A percentile compares a stretch with the other conserved stretches of the same genome.
Evolutionary conservation across 208 protist genomes (phyloP).

Genomic region (Tritrichomonas foetus): DNA sequence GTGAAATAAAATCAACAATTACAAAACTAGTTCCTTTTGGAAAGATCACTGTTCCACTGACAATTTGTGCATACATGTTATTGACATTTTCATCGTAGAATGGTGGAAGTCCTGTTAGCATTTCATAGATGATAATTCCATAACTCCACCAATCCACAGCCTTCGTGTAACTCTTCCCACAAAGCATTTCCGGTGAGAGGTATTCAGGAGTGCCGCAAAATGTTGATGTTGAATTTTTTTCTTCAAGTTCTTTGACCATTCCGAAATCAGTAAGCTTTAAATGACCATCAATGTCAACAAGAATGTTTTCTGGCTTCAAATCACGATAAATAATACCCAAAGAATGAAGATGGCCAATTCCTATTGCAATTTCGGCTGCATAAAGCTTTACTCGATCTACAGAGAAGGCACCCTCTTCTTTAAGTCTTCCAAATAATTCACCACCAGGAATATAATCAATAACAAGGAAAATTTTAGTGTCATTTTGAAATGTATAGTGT

Average conservation of each 20-base stretch:
- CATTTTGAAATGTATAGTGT: slow-evolving; percentile 54
- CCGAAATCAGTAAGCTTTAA: slow-evolving; percentile 68
- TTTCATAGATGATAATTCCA: slow-evolving; percentile 69
- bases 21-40: slow-evolving; percentile 52
- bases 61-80: slow-evolving; percentile 63
- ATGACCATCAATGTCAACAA: slow-evolving; percentile 62
- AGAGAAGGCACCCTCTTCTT: slow-evolving; percentile 26
- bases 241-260: slow-evolving; percentile 58
- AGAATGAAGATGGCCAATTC: slow-evolving; percentile 59
- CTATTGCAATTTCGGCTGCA: slow-evolving; percentile 49
- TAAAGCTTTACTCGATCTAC: slow-evolving; percentile 49
- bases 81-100: slow-evolving; percentile 64
- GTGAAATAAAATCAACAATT: slow-evolving; percentile 51
- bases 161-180: slow-evolving; percentile 59
- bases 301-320: slow-evolving; percentile 71
- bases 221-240: slow-evolving; percentile 48
- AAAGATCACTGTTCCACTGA: slow-evolving; percentile 53
- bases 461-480: slow-evolving; percentile 57
- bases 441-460: slow-evolving; percentile 63
- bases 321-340: slow-evolving; percentile 62
- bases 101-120: slow-evolving; percentile 65
- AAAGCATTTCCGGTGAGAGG: slow-evolving; percentile 59
- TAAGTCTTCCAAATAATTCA: slow-evolving; percentile 55
- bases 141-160: slow-evolving; percentile 73
- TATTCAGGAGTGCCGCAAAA: slow-evolving; percentile 71